These are phyloP conservation scores for Phytophthora europaea DNA, from an alignment of 352 stramenopile species.

Conservation along the genomic window DNA sequence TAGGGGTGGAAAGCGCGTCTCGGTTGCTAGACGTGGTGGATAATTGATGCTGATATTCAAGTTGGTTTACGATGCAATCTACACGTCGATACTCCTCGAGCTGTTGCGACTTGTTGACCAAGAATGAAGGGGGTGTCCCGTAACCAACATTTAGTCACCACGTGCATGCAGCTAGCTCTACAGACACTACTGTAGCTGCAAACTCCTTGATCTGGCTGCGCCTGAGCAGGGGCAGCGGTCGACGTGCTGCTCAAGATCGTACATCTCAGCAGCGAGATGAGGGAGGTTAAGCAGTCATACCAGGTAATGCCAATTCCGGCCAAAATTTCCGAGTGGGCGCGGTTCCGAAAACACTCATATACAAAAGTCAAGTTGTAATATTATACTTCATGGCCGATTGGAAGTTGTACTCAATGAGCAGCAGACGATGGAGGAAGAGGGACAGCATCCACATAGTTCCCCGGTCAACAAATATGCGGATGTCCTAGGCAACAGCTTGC, in stretches of 20 bases:
- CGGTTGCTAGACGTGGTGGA: no score
- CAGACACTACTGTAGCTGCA: not conserved
- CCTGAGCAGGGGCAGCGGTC: not conserved
- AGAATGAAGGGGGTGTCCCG: no score
- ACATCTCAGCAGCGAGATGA: not conserved
- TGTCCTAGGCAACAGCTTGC: not conserved
- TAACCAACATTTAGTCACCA: not conserved
- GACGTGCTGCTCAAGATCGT: not conserved
- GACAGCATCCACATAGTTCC: not conserved
- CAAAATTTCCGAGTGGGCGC: no score
- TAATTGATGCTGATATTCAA: no score
- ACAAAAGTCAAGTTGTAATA: no score
- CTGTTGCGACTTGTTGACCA: no score
- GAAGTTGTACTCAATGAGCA: constrained; percentile 3
- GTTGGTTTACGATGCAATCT: no score
- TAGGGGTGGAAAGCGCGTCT: not conserved
- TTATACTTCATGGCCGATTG: no score
- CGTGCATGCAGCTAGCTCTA: not conserved
- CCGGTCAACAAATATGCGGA: constrained; percentile 15
- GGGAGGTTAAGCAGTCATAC: constrained; percentile 5
- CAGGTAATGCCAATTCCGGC: no score
- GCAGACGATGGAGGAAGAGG: constrained; percentile 4
- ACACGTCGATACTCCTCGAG: no score
- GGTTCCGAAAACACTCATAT: no score
- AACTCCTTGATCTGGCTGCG: not conserved